Conservation (phyloP, 129 eudicot genomes). For the Tagetes erecta region DNA sequence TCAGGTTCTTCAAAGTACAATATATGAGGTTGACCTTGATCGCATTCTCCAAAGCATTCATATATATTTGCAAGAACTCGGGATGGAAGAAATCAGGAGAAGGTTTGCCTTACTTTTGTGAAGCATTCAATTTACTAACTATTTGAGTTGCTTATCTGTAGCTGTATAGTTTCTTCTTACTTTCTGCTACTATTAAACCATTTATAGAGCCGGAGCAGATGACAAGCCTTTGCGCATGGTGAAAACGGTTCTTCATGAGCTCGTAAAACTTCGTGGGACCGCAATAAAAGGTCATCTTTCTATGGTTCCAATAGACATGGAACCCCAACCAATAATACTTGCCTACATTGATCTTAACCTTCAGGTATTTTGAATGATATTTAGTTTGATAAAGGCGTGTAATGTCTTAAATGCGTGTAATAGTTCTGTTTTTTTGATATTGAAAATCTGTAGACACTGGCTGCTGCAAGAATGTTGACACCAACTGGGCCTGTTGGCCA, state of each 20-base stretch:
- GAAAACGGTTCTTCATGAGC: constrained; percentile 97
- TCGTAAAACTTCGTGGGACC: constrained; percentile 96
- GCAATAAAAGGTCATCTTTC: constrained; percentile 99
- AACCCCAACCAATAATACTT: constrained; percentile 95
- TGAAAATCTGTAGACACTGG: constrained; percentile 51
- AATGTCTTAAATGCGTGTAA: background rate
- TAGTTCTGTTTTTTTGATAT: background rate
- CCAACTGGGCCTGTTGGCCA: constrained; percentile 89
- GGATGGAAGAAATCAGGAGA: constrained; percentile 97
- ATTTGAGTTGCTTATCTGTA: background rate
- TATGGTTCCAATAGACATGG: constrained; percentile 98
- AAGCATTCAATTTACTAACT: background rate
- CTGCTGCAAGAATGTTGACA: constrained; percentile 97
- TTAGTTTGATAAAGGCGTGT: background rate
- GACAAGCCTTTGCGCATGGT: constrained; percentile 99
- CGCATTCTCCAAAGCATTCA: constrained; percentile 96
- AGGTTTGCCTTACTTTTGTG: constrained; percentile 46
- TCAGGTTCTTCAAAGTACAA: constrained; percentile 93
- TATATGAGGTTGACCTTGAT: constrained; percentile 91
- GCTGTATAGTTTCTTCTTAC: background rate
- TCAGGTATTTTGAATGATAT: constrained; percentile 53
- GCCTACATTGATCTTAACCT: constrained; percentile 98
- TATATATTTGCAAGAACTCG: constrained; percentile 92
- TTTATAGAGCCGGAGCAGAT: constrained; percentile 94
- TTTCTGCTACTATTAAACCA: constrained; percentile 19